Conservation (phyloP, 805 yeast genomes). For the Wickerhamomyces silvicola region DNA sequence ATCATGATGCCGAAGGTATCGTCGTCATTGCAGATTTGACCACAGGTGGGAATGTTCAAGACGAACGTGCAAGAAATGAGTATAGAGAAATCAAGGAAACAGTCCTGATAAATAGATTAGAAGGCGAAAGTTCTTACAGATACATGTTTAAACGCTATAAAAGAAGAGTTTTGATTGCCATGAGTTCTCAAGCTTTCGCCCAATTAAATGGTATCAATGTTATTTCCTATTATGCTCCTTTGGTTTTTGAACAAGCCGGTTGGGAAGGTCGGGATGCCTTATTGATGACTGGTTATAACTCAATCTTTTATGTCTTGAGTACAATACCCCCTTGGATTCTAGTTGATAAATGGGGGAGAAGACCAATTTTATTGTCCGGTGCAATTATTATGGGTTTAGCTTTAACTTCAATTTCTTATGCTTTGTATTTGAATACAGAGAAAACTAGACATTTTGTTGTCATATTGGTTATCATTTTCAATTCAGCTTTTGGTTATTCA, state of each 20-base stretch:
- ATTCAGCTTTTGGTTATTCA: slow-evolving; percentile 79
- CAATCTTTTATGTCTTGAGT: slow-evolving; percentile 50
- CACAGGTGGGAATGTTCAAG: slow-evolving; percentile 69
- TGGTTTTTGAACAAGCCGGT: slow-evolving; percentile 92
- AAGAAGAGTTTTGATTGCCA: slow-evolving; percentile 76
- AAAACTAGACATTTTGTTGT: slow-evolving; percentile 71
- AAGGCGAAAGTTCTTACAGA: slow-evolving; percentile 69
- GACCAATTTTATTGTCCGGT: slow-evolving; percentile 76
- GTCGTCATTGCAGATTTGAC: slow-evolving; percentile 79
- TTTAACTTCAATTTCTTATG: slow-evolving; percentile 56
- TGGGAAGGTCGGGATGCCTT: slow-evolving; percentile 87
- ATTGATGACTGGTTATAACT: slow-evolving; percentile 82
- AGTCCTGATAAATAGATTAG: slow-evolving; percentile 67
- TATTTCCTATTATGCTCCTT: slow-evolving; percentile 86
- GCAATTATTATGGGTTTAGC: slow-evolving; percentile 75
- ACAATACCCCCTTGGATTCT: slow-evolving; percentile 89
- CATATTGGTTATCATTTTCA: slow-evolving; percentile 66
- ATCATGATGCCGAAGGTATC: slow-evolving; percentile 75
- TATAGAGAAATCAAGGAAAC: slow-evolving; percentile 77
- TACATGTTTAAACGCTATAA: slow-evolving; percentile 75
- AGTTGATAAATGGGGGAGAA: slow-evolving; percentile 88
- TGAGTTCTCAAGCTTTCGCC: slow-evolving; percentile 88
- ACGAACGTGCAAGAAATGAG: slow-evolving; percentile 62
- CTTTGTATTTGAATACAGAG: slow-evolving; percentile 40
- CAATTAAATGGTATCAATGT: slow-evolving; percentile 92